A percentile compares a stretch with the other conserved stretches of the same genome.
Evolutionary conservation across 768 basidiomycete species (phyloP).

Genomic region (Tylopilus subfusipes): DNA sequence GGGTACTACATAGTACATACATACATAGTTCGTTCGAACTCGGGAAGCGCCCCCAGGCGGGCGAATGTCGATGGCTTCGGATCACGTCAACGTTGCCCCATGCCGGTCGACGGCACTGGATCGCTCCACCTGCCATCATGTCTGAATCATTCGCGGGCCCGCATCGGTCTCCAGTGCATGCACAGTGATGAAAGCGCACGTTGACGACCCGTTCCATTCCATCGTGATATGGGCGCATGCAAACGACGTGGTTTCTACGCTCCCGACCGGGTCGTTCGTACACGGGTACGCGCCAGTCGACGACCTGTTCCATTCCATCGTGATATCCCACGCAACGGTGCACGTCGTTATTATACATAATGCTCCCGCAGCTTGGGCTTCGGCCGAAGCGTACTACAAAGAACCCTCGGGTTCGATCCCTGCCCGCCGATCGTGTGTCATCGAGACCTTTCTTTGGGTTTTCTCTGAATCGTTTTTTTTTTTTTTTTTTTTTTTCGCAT

Average conservation of each 20-base stretch:
- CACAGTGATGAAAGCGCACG: background rate
- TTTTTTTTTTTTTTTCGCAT: background rate
- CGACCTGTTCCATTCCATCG: no score
- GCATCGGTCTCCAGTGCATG: background rate
- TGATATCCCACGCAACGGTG: no score
- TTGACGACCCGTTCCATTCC: background rate
- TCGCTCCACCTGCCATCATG: slow-evolving; percentile 3
- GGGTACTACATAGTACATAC: no score
- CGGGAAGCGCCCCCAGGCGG: background rate
- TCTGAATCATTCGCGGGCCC: background rate
- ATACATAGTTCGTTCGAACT: background rate
- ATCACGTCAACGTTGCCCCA: background rate
- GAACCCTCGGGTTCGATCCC: background rate
- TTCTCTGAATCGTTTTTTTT: no score
- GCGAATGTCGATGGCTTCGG: background rate
- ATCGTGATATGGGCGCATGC: background rate
- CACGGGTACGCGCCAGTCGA: background rate
- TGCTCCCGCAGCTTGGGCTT: background rate
- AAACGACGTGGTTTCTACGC: background rate
- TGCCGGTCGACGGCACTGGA: background rate
- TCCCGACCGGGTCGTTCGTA: background rate
- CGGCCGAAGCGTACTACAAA: background rate
- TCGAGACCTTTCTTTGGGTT: background rate
- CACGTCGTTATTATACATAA: no score
- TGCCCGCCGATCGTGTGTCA: background rate